Conservation (phyloP, 495 filamentous ascomycete genomes). For the Usnea hakonensis region DNA sequence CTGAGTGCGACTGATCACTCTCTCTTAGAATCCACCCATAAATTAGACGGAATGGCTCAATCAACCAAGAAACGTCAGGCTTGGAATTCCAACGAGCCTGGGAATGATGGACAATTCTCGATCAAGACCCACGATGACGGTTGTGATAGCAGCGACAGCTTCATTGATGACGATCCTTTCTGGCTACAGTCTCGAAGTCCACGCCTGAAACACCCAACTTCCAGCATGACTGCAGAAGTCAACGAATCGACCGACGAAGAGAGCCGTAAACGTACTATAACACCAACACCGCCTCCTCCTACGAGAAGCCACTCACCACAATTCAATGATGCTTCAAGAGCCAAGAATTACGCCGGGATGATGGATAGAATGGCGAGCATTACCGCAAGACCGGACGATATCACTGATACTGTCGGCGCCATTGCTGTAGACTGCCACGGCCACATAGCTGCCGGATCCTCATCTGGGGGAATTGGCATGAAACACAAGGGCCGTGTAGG, state of each 20-base stretch:
- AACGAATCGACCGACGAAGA: not conserved
- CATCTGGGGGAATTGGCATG: slow-evolving; percentile 98
- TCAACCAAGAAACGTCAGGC: not conserved
- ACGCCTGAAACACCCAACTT: not conserved
- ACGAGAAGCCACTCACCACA: slow-evolving; percentile 9
- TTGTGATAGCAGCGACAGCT: slow-evolving; percentile 19
- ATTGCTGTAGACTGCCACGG: slow-evolving; percentile 82
- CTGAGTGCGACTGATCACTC: slow-evolving; percentile 7
- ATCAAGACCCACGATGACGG: slow-evolving; percentile 30
- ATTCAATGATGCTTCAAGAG: not conserved
- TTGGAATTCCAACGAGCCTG: slow-evolving; percentile 13
- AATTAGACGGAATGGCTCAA: not conserved
- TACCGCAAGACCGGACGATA: slow-evolving; percentile 35
- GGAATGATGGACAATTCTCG: slow-evolving; percentile 43
- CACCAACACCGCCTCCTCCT: slow-evolving; percentile 8
- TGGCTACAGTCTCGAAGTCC: not conserved
- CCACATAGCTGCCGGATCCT: slow-evolving; percentile 91
- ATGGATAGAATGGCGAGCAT: not conserved
- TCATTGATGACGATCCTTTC: slow-evolving; percentile 14
- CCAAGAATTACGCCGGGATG: not conserved
- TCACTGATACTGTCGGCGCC: slow-evolving; percentile 92
- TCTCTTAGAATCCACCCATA: not conserved
- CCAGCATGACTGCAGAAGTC: not conserved
- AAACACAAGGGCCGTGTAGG: slow-evolving; percentile 87
- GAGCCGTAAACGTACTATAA: not conserved